A percentile compares a stretch with the other conserved stretches of the same genome.
Evolutionary conservation across 305 asterid species (phyloP).

Genomic region (Solanum aculeatissimum): DNA sequence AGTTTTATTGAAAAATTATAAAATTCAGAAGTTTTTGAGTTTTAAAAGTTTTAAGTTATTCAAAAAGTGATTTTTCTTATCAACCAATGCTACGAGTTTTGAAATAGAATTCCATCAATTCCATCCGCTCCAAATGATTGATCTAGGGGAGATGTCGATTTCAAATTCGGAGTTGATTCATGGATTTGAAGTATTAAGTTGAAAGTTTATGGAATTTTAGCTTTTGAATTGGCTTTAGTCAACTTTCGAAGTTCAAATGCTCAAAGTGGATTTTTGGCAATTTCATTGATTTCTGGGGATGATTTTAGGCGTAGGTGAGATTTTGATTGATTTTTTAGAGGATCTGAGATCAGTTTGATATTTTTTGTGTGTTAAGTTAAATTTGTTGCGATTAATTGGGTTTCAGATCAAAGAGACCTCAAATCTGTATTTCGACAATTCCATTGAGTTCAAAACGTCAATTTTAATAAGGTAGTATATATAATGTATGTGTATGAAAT

Average conservation of each 20-base stretch:
- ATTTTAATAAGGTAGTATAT: not conserved
- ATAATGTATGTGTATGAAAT: no score
- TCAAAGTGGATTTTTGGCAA: no score
- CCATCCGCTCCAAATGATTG: not conserved
- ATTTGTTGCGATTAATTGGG: not conserved
- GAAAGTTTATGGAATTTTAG: no score
- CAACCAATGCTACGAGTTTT: not conserved
- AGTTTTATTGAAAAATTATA: no score
- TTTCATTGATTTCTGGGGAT: not conserved
- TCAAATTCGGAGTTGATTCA: not conserved
- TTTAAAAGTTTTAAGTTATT: not conserved
- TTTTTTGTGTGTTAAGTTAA: no score
- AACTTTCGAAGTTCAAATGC: not conserved
- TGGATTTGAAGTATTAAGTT: not conserved
- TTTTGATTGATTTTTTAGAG: no score
- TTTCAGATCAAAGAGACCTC: not conserved
- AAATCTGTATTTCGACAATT: not conserved
- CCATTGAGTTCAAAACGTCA: not conserved
- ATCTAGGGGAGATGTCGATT: not conserved
- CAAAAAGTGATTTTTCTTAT: not conserved
- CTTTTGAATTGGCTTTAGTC: not conserved
- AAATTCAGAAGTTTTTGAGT: no score
- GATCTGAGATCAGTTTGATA: not conserved
- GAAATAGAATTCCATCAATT: no score
- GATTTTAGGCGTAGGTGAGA: no score